Evolutionary conservation across 2,329 filamentous ascomycete species (phyloP), one percentile per base, ranked within the genome.

Genomic region (Botrytis deweyae): DNA sequence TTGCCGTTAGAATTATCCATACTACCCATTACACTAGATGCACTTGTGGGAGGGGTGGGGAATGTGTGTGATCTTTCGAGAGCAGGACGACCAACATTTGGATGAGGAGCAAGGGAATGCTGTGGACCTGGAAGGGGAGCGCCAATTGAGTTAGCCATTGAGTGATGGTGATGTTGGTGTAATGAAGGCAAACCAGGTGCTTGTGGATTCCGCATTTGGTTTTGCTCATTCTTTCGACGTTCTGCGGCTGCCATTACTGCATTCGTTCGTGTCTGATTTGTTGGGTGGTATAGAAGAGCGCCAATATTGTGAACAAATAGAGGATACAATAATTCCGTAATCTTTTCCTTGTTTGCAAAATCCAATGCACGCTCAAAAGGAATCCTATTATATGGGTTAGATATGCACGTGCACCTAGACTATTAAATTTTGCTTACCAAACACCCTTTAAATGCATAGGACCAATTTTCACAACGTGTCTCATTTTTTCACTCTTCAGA

Each of bases 341-440:
- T 99, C 85, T 98, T 98, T 84, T 99, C 96, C 87, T 98, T 98
- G 86, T 99, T 99, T 77, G 96, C 96, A 82, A 99, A 98, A 80
- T 98, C 96, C 72, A 99, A 86, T n/a, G 96, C 96, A 77, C 96
- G 92, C 79, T 98, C 96, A 80, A 97, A 98, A 2, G 96, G 96
- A 80, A 99, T 99, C 95, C 95, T 98, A 78, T 29, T 67, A 29
- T 52, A 62, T 70, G 70, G 72, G 68, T 78, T 69, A 81, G 72
- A 63, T 59, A 40, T 73, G 74, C 52, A 40, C 66, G 38, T 33
- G 18, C n/a, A 46, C 16, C 29, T 10, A 29, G 7, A 10, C 4
- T 44, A n/a, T 18, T 22, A 29, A 55, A 10, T 18, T 20, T 18
- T n/a, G 85, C 92, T 85, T 87, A 97, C 94, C 95, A 97, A 78